Percentiles rank a stretch among this genome's conserved stretches.
Evolutionary conservation across 2,329 filamentous ascomycete genomes (phyloP).

Genomic region (Ophiostoma australiae): DNA sequence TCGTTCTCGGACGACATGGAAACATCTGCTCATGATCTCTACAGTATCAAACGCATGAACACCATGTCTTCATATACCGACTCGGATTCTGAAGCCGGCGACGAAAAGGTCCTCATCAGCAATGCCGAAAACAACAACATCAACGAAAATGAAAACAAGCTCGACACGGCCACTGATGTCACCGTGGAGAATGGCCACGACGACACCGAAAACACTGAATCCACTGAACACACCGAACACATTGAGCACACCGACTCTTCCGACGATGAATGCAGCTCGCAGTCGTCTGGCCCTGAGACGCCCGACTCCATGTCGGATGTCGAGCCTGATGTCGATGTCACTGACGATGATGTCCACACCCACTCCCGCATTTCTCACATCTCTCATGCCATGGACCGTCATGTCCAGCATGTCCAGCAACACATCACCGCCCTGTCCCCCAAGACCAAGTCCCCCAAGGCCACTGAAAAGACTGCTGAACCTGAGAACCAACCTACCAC

Average conservation of each 20-base stretch:
- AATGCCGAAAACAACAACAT: constrained; percentile 5
- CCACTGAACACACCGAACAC: neutral
- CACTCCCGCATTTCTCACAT: neutral
- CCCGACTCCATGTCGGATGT: constrained; percentile 43
- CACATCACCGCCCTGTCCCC: neutral
- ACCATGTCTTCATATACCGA: constrained; percentile 45
- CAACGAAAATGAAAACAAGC: constrained; percentile 30
- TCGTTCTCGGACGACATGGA: constrained; percentile 43
- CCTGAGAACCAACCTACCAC: neutral
- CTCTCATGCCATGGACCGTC: constrained; percentile 9
- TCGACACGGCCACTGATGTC: constrained; percentile 2
- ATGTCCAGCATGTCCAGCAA: neutral
- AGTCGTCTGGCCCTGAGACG: constrained; percentile 43
- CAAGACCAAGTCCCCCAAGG: neutral
- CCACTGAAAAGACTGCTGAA: constrained; percentile 5
- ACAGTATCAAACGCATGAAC: constrained; percentile 23
- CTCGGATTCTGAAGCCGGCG: constrained; percentile 39
- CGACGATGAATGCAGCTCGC: constrained; percentile 42
- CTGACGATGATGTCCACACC: neutral
- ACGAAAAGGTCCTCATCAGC: neutral
- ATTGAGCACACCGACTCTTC: constrained; percentile 14
- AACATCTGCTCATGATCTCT: neutral
- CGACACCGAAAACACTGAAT: neutral
- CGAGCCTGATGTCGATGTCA: constrained; percentile 19
- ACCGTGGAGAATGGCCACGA: neutral